Conservation (phyloP, 345 rosid genomes). For the Fremontodendron californicum region DNA sequence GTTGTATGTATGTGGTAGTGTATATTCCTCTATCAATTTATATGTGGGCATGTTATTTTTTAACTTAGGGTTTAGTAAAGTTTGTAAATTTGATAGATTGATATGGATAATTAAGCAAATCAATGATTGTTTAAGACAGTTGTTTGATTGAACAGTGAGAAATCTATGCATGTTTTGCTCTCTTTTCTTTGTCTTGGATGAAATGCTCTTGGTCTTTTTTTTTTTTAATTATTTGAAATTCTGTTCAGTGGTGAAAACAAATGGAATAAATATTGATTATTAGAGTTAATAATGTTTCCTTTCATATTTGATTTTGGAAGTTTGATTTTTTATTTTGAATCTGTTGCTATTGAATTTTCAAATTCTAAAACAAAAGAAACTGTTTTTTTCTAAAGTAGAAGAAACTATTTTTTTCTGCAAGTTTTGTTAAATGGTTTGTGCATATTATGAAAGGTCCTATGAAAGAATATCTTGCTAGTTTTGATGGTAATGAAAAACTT, state of each 20-base stretch:
- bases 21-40: too few relatives aligned
- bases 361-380: too few relatives aligned
- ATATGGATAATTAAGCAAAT: too few relatives aligned
- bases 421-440: not conserved
- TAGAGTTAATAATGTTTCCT: not conserved
- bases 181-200: not conserved
- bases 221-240: not conserved
- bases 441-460: slow-evolving; percentile 8
- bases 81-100: too few relatives aligned
- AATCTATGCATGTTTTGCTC: not conserved
- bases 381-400: not conserved
- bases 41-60: too few relatives aligned
- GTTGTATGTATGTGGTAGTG: too few relatives aligned
- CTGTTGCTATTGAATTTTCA: not conserved
- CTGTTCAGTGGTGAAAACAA: not conserved
- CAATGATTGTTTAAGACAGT: too few relatives aligned
- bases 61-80: too few relatives aligned
- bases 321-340: not conserved
- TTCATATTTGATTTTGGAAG: not conserved
- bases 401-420: slow-evolving; percentile 1
- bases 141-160: too few relatives aligned
- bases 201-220: not conserved
- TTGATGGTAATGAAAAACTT: slow-evolving; percentile 23
- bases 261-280: not conserved
- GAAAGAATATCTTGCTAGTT: slow-evolving; percentile 2